These are phyloP conservation scores for Pseudogymnoascus sp. DNA, from an alignment of 2,329 filamentous ascomycete species.

Conservation along the genomic window DNA sequence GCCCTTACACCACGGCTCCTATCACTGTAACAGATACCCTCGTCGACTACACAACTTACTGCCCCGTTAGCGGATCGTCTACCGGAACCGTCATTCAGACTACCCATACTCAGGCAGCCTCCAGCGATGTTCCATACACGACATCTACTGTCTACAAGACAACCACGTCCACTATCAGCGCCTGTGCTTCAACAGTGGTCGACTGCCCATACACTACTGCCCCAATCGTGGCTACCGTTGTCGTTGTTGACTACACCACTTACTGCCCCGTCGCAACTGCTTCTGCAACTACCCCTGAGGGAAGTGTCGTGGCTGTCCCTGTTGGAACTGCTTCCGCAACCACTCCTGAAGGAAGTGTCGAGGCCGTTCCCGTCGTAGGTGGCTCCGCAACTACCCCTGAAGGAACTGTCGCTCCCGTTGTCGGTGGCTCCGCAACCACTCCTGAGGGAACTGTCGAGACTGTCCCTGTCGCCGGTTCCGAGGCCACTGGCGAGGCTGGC, in stretches of 20 bases:
- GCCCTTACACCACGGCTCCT: background rate
- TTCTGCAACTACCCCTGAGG: background rate
- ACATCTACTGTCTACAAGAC: conserved; percentile 11
- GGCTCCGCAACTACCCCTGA: conserved; percentile 1
- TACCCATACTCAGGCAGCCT: conserved; percentile 23
- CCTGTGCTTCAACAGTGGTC: background rate
- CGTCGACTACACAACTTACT: conserved; percentile 23
- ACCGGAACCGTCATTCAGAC: conserved; percentile 20
- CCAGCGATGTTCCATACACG: conserved; percentile 3
- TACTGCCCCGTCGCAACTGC: background rate
- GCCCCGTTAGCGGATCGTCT: conserved; percentile 12
- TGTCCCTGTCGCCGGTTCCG: background rate
- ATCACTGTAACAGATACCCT: conserved; percentile 13
- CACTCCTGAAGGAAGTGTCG: background rate
- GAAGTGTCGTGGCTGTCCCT: background rate
- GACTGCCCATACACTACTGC: conserved; percentile 25
- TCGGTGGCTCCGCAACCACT: background rate
- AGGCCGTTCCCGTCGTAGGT: background rate
- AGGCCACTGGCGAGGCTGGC: background rate
- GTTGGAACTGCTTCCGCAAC: no score
- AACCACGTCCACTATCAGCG: conserved; percentile 24
- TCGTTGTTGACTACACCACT: conserved; percentile 4
- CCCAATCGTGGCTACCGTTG: conserved; percentile 15
- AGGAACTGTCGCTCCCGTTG: background rate
- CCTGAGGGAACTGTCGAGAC: background rate